Evolutionary conservation across 768 basidiomycete species (phyloP).

Genomic region (Calocybe indica): DNA sequence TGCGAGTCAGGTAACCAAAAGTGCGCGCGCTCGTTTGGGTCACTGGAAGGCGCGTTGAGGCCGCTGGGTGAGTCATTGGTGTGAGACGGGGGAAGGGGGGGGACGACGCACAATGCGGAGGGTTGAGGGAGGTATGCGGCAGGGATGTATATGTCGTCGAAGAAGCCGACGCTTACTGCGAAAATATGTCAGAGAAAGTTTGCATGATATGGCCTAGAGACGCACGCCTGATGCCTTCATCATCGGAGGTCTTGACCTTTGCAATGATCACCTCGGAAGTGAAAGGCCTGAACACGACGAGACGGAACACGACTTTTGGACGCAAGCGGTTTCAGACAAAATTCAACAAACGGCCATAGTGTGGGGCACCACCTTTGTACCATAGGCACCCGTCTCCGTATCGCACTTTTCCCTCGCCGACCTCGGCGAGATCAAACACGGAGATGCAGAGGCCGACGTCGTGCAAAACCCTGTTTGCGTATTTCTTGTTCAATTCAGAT

Average conservation of each 20-base stretch:
- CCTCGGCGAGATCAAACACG: conserved; percentile 81
- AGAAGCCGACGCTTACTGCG: conserved; percentile 84
- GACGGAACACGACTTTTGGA: conserved; percentile 70
- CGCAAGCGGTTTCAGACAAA: no score
- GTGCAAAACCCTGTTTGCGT: conserved; percentile 86
- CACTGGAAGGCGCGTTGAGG: conserved; percentile 34
- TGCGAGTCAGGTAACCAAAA: conserved; percentile 74
- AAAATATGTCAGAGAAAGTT: not conserved
- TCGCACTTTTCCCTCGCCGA: conserved; percentile 86
- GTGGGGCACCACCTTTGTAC: conserved; percentile 68
- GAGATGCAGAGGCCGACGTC: conserved; percentile 90
- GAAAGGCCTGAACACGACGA: conserved; percentile 92
- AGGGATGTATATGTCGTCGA: conserved; percentile 90
- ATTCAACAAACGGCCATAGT: no score
- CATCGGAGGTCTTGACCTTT: conserved; percentile 82
- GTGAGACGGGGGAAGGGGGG: not conserved
- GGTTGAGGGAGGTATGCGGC: conserved; percentile 75
- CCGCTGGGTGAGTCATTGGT: not conserved
- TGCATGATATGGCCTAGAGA: conserved; percentile 4
- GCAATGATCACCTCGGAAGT: conserved; percentile 85
- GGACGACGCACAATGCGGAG: conserved; percentile 58
- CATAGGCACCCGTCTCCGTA: conserved; percentile 94
- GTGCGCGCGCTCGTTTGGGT: conserved; percentile 76
- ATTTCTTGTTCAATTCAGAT: conserved; percentile 90
- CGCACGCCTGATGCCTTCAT: conserved; percentile 80